phyloP scores from a whole-genome alignment of 352 stramenopile genomes.

The Globisporangium radiosum region DNA sequence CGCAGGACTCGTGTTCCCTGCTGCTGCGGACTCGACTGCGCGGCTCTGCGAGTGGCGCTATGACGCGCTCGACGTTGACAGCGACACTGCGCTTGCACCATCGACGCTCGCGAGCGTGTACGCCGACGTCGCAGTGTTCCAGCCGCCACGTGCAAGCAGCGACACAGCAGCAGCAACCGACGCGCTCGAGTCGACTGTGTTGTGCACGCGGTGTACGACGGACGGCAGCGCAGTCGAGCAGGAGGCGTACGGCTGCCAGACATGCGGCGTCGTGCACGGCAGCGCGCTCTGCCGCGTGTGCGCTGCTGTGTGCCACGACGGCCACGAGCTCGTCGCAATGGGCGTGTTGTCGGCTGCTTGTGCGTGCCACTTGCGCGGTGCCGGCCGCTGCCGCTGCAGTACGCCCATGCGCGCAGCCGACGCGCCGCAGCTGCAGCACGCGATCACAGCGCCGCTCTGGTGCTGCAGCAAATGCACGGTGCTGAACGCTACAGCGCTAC shows the following conservation, averaged over 20 bases:
- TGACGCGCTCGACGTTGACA: conserved; percentile 11
- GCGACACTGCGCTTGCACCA: conserved; percentile 7
- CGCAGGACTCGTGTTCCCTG: conserved; percentile 43
- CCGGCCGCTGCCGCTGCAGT: conserved; percentile 46
- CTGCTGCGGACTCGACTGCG: not conserved
- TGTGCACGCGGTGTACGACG: conserved; percentile 61
- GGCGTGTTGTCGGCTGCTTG: conserved; percentile 63
- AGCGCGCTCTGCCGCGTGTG: conserved; percentile 60
- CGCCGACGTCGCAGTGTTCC: conserved; percentile 17
- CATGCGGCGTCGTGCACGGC: conserved; percentile 66
- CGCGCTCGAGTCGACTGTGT: conserved; percentile 17
- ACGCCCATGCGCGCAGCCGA: conserved; percentile 29
- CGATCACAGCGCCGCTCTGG: conserved; percentile 51
- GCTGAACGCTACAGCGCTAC: conserved; percentile 51
- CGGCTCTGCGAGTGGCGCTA: conserved; percentile 29
- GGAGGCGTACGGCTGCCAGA: conserved; percentile 76
- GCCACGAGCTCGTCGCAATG: conserved; percentile 75
- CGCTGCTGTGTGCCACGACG: conserved; percentile 70
- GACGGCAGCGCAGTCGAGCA: conserved; percentile 80
- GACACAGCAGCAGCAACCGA: conserved; percentile 8
- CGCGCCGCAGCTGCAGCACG: conserved; percentile 24
- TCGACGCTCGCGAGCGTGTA: conserved; percentile 39
- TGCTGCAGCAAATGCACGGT: conserved; percentile 81
- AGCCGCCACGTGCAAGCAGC: conserved; percentile 5
- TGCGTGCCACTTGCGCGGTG: conserved; percentile 52